Base-by-base conservation (phyloP, 805 yeast species). In the Jamesozyma gamospora region DNA sequence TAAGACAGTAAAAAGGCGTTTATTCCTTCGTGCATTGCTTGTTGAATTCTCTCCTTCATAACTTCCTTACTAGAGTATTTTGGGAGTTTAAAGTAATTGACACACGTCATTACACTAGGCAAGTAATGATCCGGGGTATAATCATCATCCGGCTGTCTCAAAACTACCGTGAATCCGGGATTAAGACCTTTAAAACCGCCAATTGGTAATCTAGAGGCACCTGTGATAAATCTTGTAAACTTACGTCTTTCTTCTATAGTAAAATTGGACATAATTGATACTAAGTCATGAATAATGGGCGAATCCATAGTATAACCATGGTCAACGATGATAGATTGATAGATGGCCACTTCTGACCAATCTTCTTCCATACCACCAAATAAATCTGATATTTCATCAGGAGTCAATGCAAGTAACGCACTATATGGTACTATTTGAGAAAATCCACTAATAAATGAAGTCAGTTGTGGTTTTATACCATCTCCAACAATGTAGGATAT, bases 41-140 rank as follows among this genome's bases (percentile, higher is more conserved):
- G 81, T 11, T 61, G 37, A 7, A 92, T 61, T 38, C 82, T 67
- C 26, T 66, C 55, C 36, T 58, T 65, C 79, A 92, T 70, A 1
- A 83, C 60, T 14, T 69, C 77, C 42, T 69, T 71, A 28, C 72
- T 64, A 3, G 85, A 71, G 56, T 90, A 92, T 46, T 82, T 74
- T 4, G 98, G 97, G 16, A 92, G 64, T 58, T 90, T 90, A 48
- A 90, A 68, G 55, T 90, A 92, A 56, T 90, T 90, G 3, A 94
- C 96, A 66, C 98, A 90, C 0, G 98, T 90, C 98, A 90, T 90
- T 3, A 92, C 98, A 62, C 95, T 85, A 2, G 98, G 97, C 41
- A 92, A 67, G 53, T 81, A 87, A 44, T 79, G 86, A 59, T 90
- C 95, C 4, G 83, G 72, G 11, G 64, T 60, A 19, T 74, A 56